Evolutionary conservation across 331 rosid species (phyloP).

Genomic region (Arachis monticola): DNA sequence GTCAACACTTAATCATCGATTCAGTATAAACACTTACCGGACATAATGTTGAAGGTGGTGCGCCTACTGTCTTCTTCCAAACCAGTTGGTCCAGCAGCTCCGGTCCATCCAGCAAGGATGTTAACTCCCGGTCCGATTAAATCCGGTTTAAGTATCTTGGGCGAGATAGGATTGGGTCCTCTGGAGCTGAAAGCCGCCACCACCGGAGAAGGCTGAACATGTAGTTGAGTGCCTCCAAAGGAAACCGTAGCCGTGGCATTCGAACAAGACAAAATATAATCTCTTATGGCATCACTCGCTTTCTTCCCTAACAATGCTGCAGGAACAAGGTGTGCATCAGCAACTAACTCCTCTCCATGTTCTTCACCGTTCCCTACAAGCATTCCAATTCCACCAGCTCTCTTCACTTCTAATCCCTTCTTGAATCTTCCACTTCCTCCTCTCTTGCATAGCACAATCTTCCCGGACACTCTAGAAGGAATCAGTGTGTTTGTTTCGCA

Average conservation of each 20-base stretch:
- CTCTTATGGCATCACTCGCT: constrained; percentile 55
- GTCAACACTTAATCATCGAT: too few species aligned
- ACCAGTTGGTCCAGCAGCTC: constrained; percentile 75
- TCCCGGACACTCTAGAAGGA: constrained; percentile 60
- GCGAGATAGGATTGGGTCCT: constrained; percentile 78
- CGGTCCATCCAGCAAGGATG: constrained; percentile 91
- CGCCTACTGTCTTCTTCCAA: constrained; percentile 49
- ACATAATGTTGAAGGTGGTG: constrained; percentile 71
- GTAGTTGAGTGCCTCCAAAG: constrained; percentile 57
- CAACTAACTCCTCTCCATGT: constrained; percentile 76
- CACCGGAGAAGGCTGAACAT: constrained; percentile 79
- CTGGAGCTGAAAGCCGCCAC: constrained; percentile 93
- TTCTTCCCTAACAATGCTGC: constrained; percentile 66
- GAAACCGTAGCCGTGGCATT: constrained; percentile 65
- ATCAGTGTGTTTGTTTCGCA: constrained; percentile 52
- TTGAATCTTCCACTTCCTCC: constrained; percentile 68
- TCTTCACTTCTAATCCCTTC: constrained; percentile 71
- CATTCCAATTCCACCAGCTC: constrained; percentile 89
- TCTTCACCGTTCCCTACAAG: constrained; percentile 61
- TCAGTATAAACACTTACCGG: constrained; percentile 57
- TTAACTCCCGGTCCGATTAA: constrained; percentile 90
- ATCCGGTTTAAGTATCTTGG: constrained; percentile 85
- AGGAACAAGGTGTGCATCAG: constrained; percentile 75
- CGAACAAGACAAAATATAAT: constrained; percentile 47
- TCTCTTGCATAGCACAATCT: constrained; percentile 82